These are phyloP conservation scores for Nakazawaea pomicola DNA, from an alignment of 805 yeast species.

Conservation along the genomic window DNA sequence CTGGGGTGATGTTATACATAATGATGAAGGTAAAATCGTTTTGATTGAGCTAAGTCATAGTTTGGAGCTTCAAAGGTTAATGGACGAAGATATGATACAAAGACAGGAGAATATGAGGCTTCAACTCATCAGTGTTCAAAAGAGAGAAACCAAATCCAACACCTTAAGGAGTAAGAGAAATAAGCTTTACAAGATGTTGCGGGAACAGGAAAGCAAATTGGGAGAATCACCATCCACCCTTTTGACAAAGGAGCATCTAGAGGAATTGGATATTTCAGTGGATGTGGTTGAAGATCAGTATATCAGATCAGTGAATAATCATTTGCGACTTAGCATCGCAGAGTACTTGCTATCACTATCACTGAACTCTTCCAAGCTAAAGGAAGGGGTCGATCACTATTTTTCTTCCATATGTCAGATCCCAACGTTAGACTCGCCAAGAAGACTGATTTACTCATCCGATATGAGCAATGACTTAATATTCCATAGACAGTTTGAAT, in stretches of 20 bases:
- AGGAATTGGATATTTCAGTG: constrained; percentile 44
- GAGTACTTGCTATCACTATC: constrained; percentile 32
- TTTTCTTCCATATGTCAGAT: background rate
- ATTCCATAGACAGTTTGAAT: background rate
- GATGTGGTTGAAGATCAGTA: constrained; percentile 50
- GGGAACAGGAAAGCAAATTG: constrained; percentile 37
- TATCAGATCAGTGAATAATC: constrained; percentile 38
- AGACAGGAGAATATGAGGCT: constrained; percentile 38
- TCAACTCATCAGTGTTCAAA: constrained; percentile 40
- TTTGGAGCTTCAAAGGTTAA: constrained; percentile 31
- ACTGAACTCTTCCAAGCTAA: background rate
- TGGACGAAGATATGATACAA: constrained; percentile 32
- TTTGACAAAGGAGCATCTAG: constrained; percentile 44
- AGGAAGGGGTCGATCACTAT: constrained; percentile 4
- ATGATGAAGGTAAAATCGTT: constrained; percentile 32
- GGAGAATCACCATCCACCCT: constrained; percentile 42
- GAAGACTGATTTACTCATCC: background rate
- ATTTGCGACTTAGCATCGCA: constrained; percentile 38
- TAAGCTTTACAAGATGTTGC: constrained; percentile 32
- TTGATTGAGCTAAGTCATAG: constrained; percentile 36
- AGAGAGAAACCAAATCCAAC: constrained; percentile 43
- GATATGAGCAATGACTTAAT: background rate
- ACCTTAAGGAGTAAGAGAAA: constrained; percentile 32
- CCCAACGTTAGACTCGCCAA: background rate
- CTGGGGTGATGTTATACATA: constrained; percentile 38